Percentiles rank a stretch among this genome's conserved stretches.
phyloP scores from a whole-genome alignment of 768 basidiomycete genomes.

The Tulasnella sp. region DNA sequence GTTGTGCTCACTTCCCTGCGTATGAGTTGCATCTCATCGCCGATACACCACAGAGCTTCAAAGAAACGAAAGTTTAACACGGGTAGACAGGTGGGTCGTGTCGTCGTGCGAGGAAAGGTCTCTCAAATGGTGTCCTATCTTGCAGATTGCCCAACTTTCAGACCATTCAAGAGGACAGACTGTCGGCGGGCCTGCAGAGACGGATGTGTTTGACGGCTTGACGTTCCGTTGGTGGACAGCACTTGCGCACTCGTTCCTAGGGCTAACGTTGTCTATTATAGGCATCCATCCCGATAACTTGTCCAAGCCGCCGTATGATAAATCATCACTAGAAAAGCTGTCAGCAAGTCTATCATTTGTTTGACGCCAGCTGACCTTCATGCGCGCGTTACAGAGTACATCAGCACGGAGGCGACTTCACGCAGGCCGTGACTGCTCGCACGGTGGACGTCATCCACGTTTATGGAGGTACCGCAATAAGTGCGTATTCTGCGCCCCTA shows the following conservation, averaged over 20 bases:
- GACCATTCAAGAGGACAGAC: neutral
- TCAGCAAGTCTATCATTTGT: neutral
- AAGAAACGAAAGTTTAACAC: conserved; percentile 3
- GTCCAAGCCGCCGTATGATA: conserved; percentile 16
- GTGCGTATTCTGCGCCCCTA: conserved; percentile 33
- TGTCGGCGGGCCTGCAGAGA: conserved; percentile 24
- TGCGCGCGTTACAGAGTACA: conserved; percentile 39
- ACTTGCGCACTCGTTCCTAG: neutral
- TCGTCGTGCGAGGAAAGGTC: conserved; percentile 18
- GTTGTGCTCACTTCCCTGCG: too few relatives aligned
- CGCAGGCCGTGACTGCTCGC: conserved; percentile 39
- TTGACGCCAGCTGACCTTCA: neutral
- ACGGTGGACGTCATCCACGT: conserved; percentile 33
- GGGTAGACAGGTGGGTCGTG: neutral
- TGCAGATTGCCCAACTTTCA: neutral
- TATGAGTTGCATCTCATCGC: neutral
- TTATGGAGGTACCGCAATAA: conserved; percentile 55
- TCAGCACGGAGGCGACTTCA: conserved; percentile 52
- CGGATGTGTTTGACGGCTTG: conserved; percentile 56
- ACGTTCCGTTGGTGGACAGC: conserved; percentile 54
- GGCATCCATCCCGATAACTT: conserved; percentile 7
- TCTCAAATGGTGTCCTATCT: conserved; percentile 29
- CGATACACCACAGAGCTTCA: neutral
- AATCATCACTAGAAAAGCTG: conserved; percentile 19
- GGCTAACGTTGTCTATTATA: neutral